Conservation (phyloP, 768 basidiomycete genomes). For the Auriscalpium microsporum region DNA sequence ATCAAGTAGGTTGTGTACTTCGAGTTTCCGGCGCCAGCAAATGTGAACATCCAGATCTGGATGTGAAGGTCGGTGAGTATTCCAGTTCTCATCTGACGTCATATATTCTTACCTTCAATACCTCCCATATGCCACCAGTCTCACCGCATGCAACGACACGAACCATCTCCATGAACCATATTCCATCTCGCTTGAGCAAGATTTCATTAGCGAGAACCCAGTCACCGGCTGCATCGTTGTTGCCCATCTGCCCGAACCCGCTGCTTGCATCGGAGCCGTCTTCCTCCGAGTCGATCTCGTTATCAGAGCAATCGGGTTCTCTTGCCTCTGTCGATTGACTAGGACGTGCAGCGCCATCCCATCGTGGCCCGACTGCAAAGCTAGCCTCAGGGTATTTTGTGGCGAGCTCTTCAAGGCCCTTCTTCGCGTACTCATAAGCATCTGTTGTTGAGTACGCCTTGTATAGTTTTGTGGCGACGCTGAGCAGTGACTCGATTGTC, state of each 20-base stretch:
- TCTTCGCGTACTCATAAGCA: neutral
- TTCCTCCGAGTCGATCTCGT: no score
- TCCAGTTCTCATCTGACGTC: neutral
- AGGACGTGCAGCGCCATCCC: neutral
- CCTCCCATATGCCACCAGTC: constrained; percentile 2
- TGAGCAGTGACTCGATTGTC: neutral
- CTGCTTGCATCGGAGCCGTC: neutral
- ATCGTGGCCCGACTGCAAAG: neutral
- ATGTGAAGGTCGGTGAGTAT: neutral
- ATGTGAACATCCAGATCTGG: constrained; percentile 7
- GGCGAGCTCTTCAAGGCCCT: no score
- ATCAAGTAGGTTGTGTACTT: constrained; percentile 6
- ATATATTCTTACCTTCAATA: neutral
- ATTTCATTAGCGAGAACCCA: constrained; percentile 1
- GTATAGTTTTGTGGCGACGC: neutral
- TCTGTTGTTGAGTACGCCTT: neutral
- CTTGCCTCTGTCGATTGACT: neutral
- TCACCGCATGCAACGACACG: neutral
- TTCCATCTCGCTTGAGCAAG: constrained; percentile 1
- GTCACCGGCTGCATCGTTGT: neutral
- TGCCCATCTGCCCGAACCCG: neutral
- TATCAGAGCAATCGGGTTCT: neutral
- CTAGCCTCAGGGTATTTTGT: neutral
- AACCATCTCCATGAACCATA: constrained; percentile 2
- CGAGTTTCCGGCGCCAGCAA: constrained; percentile 5